A percentile compares a stretch with the other conserved stretches of the same genome.
Evolutionary conservation across 2,329 filamentous ascomycete genomes (phyloP).

Genomic region (Fusarium setosum): DNA sequence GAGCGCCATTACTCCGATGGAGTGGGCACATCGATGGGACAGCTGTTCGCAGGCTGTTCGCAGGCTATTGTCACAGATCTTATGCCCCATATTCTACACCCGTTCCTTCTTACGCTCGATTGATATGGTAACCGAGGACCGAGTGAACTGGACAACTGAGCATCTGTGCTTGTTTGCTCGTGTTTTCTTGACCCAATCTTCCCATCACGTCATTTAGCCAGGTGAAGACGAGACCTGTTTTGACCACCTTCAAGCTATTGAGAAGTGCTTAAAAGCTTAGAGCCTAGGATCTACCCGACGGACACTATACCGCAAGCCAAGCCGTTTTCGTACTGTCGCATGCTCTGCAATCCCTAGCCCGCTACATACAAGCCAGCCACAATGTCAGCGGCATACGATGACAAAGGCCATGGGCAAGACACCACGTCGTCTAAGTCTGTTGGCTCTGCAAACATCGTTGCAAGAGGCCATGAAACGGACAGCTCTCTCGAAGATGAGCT

Average conservation of each 20-base stretch:
- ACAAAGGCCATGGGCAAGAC: constrained; percentile 6
- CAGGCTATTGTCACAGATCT: background rate
- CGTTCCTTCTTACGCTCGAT: background rate
- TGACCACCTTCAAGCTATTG: background rate
- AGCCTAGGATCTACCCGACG: background rate
- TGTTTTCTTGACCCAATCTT: background rate
- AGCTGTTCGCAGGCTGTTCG: background rate
- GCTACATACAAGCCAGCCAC: background rate
- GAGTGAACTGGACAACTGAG: background rate
- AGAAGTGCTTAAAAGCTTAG: background rate
- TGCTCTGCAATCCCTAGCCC: no score
- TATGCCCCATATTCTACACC: background rate
- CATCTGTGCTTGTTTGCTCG: background rate
- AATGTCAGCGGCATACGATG: constrained; percentile 10
- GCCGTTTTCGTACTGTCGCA: background rate
- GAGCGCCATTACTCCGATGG: background rate
- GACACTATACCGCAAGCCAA: background rate
- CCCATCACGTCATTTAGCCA: constrained; percentile 16
- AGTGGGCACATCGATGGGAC: constrained; percentile 1
- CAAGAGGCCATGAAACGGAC: constrained; percentile 18
- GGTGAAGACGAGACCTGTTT: background rate
- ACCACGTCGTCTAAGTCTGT: constrained; percentile 14
- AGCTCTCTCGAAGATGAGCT: constrained; percentile 32
- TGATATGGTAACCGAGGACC: background rate
- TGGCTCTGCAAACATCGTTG: background rate